Evolutionary conservation across 768 basidiomycete species (phyloP).

Genomic region (Boletus vermiculosoides): DNA sequence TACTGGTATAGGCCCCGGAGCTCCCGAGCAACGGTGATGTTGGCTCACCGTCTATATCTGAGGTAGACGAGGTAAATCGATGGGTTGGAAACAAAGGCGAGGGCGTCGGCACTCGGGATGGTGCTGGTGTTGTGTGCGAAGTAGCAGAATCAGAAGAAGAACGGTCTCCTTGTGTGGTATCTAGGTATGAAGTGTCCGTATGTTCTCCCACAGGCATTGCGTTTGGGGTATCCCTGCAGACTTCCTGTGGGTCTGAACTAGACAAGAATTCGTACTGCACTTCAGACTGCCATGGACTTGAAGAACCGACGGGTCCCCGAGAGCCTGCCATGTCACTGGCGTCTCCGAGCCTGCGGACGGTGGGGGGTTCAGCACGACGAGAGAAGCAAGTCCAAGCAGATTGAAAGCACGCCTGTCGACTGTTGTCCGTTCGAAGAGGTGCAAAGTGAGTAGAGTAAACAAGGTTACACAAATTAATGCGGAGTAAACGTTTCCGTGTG

Average conservation of each 20-base stretch:
- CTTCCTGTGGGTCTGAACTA: conserved; percentile 45
- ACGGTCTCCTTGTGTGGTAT: conserved; percentile 21
- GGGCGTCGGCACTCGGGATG: conserved; percentile 64
- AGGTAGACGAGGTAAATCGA: conserved; percentile 52
- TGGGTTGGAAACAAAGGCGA: conserved; percentile 51
- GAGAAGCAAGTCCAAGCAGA: background rate
- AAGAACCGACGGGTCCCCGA: conserved; percentile 13
- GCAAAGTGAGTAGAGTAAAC: background rate
- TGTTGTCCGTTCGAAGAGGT: background rate
- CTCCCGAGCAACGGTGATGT: conserved; percentile 43
- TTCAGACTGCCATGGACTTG: conserved; percentile 15
- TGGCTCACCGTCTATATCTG: conserved; percentile 64
- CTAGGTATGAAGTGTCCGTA: conserved; percentile 22
- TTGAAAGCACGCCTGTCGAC: background rate
- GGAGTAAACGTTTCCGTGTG: background rate
- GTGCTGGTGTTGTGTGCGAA: conserved; percentile 48
- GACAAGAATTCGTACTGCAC: conserved; percentile 47
- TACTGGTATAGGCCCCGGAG: conserved; percentile 31
- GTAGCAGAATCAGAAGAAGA: conserved; percentile 29
- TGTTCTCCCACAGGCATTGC: conserved; percentile 10
- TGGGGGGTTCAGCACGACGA: conserved; percentile 4
- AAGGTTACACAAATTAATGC: background rate
- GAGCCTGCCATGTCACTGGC: conserved; percentile 18
- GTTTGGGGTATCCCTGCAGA: conserved; percentile 20
- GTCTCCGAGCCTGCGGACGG: conserved; percentile 6